Base-by-base conservation (phyloP, 805 yeast species). In the Candida insectorum region DNA sequence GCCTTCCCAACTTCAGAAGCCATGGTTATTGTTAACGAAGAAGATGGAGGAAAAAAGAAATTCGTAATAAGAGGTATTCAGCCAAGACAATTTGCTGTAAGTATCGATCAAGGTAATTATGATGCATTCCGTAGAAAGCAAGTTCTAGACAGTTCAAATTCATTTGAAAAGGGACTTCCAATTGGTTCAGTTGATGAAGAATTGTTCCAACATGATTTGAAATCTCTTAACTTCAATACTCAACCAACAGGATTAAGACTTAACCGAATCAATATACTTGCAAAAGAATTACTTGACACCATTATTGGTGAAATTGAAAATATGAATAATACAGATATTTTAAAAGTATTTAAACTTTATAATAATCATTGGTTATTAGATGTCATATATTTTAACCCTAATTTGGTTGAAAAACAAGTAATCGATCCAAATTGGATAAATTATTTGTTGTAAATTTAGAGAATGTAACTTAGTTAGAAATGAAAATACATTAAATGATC, bases 61-160 rank as follows among this genome's bases (percentile, higher is more conserved):
- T 93, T 93, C 51, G 86, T 93, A 27, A 93, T 93, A 50, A 85
- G 85, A 59, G 97, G 98, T 9, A 85, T 93, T 37, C 88, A 85
- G 55, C 97, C 98, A 17, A 75, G 98, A 48, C 66, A 66, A 29
- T 65, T 59, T 30, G 71, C 81, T 1, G 80, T 81, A 15, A 54
- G 52, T 36, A 58, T 67, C 16, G 73, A 66, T 31, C 54, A 58
- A 6, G 73, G 62, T 2, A 65, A 65, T 45, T 65, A 63, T 40
- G 71, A 65, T 43, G 73, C 73, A 4, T 51, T 66, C 36, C 56
- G 53, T 26, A 53, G 44, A 16, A 45, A 36, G 28, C 23, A 17
- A 11, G 35, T 30, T 9, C 19, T 34, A 2, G 31, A 23, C 15
- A 33, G 33, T 19, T 24, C 26, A 2, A 40, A 46, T 26, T 26